Evolutionary conservation across 1,284 basidiomycete species (phyloP).

Genomic region (Schizophyllum commune): DNA sequence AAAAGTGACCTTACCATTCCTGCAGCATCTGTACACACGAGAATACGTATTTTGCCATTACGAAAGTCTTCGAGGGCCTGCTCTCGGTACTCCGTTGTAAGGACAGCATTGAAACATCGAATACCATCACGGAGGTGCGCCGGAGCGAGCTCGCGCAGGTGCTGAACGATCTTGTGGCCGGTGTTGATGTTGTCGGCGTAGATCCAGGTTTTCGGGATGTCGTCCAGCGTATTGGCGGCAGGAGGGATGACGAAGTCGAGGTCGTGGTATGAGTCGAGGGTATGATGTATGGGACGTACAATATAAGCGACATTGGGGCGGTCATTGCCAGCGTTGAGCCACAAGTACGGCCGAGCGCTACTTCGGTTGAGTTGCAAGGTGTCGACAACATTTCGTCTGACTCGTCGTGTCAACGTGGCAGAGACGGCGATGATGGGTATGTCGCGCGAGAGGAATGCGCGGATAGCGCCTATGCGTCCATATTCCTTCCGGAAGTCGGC

Average conservation of each 20-base stretch:
- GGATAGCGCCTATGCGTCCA: no score
- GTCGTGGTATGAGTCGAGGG: constrained; percentile 27
- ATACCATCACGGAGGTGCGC: constrained; percentile 20
- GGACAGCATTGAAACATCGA: constrained; percentile 21
- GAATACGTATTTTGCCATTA: constrained; percentile 18
- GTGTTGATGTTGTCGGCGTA: constrained; percentile 21
- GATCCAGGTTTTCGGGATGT: constrained; percentile 19
- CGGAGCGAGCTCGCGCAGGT: constrained; percentile 14
- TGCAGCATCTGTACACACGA: constrained; percentile 28
- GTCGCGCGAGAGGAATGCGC: no score
- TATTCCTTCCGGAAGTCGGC: no score
- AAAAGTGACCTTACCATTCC: constrained; percentile 22
- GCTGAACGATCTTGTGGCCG: constrained; percentile 17
- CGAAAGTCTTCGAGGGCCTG: constrained; percentile 13
- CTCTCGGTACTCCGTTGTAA: constrained; percentile 11
- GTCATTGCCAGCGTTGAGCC: constrained; percentile 31
- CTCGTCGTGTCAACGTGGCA: no score
- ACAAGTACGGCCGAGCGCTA: no score
- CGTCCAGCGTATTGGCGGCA: background rate
- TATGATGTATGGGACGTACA: constrained; percentile 27
- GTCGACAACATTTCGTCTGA: no score
- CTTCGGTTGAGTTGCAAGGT: no score
- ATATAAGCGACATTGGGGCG: constrained; percentile 29
- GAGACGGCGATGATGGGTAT: no score
- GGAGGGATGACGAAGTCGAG: constrained; percentile 28